Base-by-base conservation (phyloP, 768 basidiomycete species). In the Kwoniella bestiolae region DNA sequence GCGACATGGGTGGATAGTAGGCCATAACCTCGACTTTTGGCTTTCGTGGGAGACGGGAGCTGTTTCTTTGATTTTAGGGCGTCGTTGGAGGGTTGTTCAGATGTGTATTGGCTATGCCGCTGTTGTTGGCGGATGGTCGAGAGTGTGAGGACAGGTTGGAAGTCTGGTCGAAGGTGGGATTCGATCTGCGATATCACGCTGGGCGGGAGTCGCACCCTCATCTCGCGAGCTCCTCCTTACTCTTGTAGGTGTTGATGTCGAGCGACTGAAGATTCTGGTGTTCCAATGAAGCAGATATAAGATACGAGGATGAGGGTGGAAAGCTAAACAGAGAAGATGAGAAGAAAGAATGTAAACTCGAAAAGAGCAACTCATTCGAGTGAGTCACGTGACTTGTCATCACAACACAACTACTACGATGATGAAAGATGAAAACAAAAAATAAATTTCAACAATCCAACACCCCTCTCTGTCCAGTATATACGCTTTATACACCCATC, bases 101-200 rank as follows among this genome's bases (percentile, higher is more conserved):
- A 41, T 41, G 6, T 14, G 12, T 41, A 18, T 41, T 3, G 38
- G 35, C n/a, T n/a, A n/a, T 38, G 1, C 11, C 8, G 38, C 38
- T 41, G 38, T 3, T 41, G 26, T 14, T 56, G n/a, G 28, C 53
- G 56, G 16, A 49, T 32, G 7, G 31, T 5, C 23, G 56, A 51
- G 21, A 68, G 61, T 5, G 56, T 44, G 45, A 63, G 29, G n/a
- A 55, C 50, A 3, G 66, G 61, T 12, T 29, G 46, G 28, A 58
- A 44, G 26, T 58, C 47, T 9, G 46, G 47, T 32, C 56, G 61
- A 25, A 68, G 28, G 23, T 63, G 61, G 41, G 66, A 68, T 31
- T 63, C 66, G 61, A 68, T 68, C 25, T 35, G 56, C 31, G 66
- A 58, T 14, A 68, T 57, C 12, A 68, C 38, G 41, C 56, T 58